Evolutionary conservation across 2,329 filamentous ascomycete genomes (phyloP).

Genomic region (Hawksworthiomyces lignivorus): DNA sequence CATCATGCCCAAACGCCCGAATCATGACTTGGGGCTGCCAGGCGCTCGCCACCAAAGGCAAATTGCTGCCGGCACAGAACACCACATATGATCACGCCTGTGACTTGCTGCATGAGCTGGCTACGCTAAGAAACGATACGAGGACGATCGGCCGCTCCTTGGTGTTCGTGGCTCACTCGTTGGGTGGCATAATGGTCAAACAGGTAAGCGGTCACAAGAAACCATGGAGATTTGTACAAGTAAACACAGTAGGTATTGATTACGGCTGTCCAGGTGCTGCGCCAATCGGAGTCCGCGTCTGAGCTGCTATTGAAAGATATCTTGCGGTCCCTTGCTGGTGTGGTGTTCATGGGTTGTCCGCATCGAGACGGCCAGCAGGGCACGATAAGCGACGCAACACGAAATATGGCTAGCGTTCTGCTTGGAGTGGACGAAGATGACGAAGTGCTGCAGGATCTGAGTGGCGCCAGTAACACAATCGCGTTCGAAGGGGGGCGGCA

Average conservation of each 20-base stretch:
- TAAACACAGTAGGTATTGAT: too few species aligned
- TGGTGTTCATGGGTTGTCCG: slow-evolving; percentile 24
- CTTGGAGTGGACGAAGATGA: slow-evolving; percentile 18
- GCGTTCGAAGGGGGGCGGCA: slow-evolving; percentile 19
- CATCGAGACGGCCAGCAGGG: slow-evolving; percentile 22
- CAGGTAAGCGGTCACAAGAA: slow-evolving; percentile 19
- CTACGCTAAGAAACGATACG: slow-evolving; percentile 13
- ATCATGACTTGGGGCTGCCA: slow-evolving; percentile 26
- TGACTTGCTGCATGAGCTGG: slow-evolving; percentile 22
- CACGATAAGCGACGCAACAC: slow-evolving; percentile 20
- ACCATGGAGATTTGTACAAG: too few species aligned
- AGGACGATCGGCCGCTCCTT: slow-evolving; percentile 16
- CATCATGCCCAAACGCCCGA: slow-evolving; percentile 22
- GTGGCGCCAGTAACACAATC: slow-evolving; percentile 17
- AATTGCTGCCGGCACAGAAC: slow-evolving; percentile 20
- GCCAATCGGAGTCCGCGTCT: slow-evolving; percentile 20
- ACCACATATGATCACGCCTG: slow-evolving; percentile 23
- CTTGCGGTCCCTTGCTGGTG: slow-evolving; percentile 19
- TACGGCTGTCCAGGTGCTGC: slow-evolving; percentile 21
- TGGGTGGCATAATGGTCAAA: slow-evolving; percentile 25
- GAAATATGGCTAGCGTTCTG: slow-evolving; percentile 20
- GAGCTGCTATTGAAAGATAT: slow-evolving; percentile 18
- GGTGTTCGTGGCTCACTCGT: slow-evolving; percentile 23
- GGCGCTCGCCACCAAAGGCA: slow-evolving; percentile 18
- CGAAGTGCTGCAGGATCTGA: slow-evolving; percentile 19